Evolutionary conservation across 345 rosid genomes (phyloP).

Genomic region (Camelina sativa): DNA sequence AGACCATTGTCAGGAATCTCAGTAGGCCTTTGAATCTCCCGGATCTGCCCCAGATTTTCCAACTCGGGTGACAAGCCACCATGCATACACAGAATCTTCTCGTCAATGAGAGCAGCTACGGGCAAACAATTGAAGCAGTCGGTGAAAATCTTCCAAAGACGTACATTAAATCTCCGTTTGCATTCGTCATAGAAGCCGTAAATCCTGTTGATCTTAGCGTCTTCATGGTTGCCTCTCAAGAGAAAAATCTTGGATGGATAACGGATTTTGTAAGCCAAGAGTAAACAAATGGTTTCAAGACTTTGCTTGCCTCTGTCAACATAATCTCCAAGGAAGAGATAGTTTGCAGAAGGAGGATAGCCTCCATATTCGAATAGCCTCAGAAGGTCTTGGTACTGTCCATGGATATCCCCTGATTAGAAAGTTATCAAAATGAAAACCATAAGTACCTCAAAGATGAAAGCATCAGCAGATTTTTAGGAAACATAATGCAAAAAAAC

Average conservation of each 20-base stretch:
- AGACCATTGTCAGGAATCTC: conserved; percentile 95
- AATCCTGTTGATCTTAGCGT: conserved; percentile 91
- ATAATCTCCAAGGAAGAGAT: conserved; percentile 94
- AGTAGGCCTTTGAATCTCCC: conserved; percentile 77
- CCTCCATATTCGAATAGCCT: conserved; percentile 87
- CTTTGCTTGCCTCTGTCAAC: conserved; percentile 99
- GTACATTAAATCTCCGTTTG: conserved; percentile 90
- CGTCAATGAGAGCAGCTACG: conserved; percentile 87
- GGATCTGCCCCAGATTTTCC: conserved; percentile 72
- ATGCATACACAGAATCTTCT: conserved; percentile 95
- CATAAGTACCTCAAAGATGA: conserved; percentile 8
- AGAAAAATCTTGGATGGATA: conserved; percentile 73
- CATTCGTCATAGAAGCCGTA: conserved; percentile 99
- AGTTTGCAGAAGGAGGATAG: conserved; percentile 88
- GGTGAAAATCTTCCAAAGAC: conserved; percentile 93
- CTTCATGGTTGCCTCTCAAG: conserved; percentile 98
- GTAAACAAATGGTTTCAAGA: conserved; percentile 94
- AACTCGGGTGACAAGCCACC: conserved; percentile 94
- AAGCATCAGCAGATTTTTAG: neutral
- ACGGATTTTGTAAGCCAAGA: conserved; percentile 91
- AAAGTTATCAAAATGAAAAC: neutral
- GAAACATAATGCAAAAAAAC: neutral
- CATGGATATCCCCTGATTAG: conserved; percentile 84
- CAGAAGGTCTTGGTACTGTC: conserved; percentile 93
- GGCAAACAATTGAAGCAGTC: conserved; percentile 96